Base-by-base conservation (phyloP, 139 green algal genomes). In the Auxenochlorella pyrenoidosa region DNA sequence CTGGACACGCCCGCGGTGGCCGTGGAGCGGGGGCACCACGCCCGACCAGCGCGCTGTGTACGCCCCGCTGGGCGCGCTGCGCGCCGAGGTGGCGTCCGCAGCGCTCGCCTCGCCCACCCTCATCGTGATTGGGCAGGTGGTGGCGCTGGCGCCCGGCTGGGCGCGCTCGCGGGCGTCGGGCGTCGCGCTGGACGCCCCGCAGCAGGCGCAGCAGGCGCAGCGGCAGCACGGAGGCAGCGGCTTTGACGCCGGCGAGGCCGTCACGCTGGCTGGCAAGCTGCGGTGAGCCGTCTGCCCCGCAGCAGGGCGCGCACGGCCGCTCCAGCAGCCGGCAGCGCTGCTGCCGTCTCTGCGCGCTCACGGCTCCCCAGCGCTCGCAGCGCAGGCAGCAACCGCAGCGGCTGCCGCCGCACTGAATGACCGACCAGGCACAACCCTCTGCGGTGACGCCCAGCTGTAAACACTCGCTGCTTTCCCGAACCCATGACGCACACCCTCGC, bases 11-110 rank as follows among this genome's bases (percentile, higher is more conserved):
- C 98, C n/a, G 96, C 97, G 12, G 95, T 98, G 10, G 98, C 98
- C 0, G 95, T 99, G 28, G 98, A 99, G 91, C 90, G 96, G 0
- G n/a, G 98, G 98, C 24, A 99, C 98, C 2, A 99, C 97, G 1
- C 41, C 89, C 0, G 79, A 96, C 44, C 96, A 99, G 89, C 93
- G 97, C 0, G 92, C 93, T 0, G 96, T 98, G 75, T 99, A 95
- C 80, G 91, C 92, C 0, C 82, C 89, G 0, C 78, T 98, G 22
- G 75, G 87, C 16, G 34, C 90, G 36, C 85, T 97, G 58, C 87
- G 81, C 32, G 87, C 91, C 4, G 60, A 79, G 36, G 95, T 96
- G 59, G 83, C 84, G 75, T 70, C 36, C 75, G 93, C 79, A 38
- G 73, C 59, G 36, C 93, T 99, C 83, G 87, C 93, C 77, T 97